Conservation (phyloP, 148 eudicot species). For the Talinum fruticosum region DNA sequence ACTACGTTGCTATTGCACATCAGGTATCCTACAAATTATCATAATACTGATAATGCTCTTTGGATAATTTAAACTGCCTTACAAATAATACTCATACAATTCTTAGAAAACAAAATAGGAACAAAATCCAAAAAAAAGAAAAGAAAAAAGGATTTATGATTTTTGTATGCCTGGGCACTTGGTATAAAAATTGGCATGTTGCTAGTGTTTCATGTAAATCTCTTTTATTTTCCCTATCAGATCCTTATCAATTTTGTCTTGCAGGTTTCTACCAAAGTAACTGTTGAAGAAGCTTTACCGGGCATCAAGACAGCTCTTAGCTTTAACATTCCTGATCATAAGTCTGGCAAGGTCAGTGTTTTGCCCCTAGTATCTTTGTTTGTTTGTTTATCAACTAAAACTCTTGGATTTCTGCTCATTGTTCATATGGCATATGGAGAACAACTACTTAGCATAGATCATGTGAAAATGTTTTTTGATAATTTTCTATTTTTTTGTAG, state of each 20-base stretch:
- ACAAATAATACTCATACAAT: no score
- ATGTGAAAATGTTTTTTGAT: not conserved
- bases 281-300: conserved; percentile 54
- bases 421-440: not conserved
- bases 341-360: conserved; percentile 75
- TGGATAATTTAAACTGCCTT: no score
- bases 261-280: conserved; percentile 77
- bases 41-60: no score
- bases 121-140: no score
- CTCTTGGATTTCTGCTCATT: not conserved
- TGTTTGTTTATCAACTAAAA: not conserved
- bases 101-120: no score
- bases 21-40: no score
- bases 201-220: not conserved
- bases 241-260: conserved; percentile 3
- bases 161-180: no score
- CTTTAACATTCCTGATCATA: conserved; percentile 82
- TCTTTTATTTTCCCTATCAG: not conserved
- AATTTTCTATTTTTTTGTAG: no score
- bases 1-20: no score
- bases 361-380: not conserved
- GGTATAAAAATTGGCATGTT: not conserved
- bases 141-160: no score
- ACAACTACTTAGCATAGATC: not conserved
- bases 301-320: conserved; percentile 70